Evolutionary conservation across 2,329 filamentous ascomycete genomes (phyloP).

Genomic region (Alternaria angustiovoidea): DNA sequence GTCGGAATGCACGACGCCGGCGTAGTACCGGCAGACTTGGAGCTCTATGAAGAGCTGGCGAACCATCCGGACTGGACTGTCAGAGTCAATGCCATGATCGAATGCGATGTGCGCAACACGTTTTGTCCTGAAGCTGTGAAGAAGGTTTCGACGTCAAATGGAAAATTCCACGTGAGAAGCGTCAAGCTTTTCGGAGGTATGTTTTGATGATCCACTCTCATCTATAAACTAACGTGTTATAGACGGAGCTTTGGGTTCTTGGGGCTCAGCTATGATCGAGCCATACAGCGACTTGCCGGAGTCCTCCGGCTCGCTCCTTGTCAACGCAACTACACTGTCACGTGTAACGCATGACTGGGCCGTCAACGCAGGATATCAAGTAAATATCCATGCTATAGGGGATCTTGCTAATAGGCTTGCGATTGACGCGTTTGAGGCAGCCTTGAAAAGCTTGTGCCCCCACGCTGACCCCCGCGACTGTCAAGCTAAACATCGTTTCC

Average conservation of each 20-base stretch:
- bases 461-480: constrained; percentile 53
- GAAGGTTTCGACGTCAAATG: constrained; percentile 56
- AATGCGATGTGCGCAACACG: constrained; percentile 70
- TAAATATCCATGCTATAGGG: constrained; percentile 77
- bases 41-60: constrained; percentile 63
- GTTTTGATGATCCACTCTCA: constrained; percentile 15
- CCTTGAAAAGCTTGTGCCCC: constrained; percentile 64
- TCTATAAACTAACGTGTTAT: constrained; percentile 21
- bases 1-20: constrained; percentile 76
- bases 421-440: constrained; percentile 68
- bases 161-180: constrained; percentile 65
- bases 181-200: constrained; percentile 74
- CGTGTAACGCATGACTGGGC: constrained; percentile 67
- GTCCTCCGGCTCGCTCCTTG: constrained; percentile 70
- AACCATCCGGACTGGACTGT: constrained; percentile 64
- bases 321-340: constrained; percentile 68
- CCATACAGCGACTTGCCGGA: constrained; percentile 71
- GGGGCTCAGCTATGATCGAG: constrained; percentile 76
- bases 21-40: constrained; percentile 63
- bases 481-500: constrained; percentile 66
- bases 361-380: constrained; percentile 65
- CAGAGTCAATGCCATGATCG: constrained; percentile 73
- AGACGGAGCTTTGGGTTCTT: constrained; percentile 75
- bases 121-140: constrained; percentile 65
- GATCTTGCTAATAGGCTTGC: constrained; percentile 72